These are phyloP conservation scores for Trichosporon ovoides DNA, from an alignment of 1,284 basidiomycete genomes.

Conservation along the genomic window DNA sequence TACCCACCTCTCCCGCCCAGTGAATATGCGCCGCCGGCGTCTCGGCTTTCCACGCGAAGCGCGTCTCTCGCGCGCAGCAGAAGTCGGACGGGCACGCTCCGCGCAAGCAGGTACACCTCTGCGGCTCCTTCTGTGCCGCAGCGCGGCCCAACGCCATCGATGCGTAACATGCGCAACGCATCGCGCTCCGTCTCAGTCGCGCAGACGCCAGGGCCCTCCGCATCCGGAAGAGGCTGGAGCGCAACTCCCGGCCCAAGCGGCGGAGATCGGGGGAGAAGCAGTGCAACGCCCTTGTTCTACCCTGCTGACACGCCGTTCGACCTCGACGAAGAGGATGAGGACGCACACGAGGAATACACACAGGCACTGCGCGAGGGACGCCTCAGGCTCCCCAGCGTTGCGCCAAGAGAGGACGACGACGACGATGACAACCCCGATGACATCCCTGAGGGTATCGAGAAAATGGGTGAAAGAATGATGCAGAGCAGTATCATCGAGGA, in stretches of 20 bases:
- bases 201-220: slow-evolving; percentile 13
- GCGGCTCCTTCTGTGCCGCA: slow-evolving; percentile 29
- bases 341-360: slow-evolving; percentile 42
- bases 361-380: slow-evolving; percentile 36
- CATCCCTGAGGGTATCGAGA: slow-evolving; percentile 38
- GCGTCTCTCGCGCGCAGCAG: slow-evolving; percentile 32
- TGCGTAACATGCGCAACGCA: slow-evolving; percentile 41
- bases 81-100: slow-evolving; percentile 28
- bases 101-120: slow-evolving; percentile 31
- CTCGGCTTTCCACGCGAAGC: slow-evolving; percentile 40
- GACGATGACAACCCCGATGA: slow-evolving; percentile 46
- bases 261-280: not conserved
- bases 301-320: slow-evolving; percentile 41
- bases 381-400: slow-evolving; percentile 35
- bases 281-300: slow-evolving; percentile 39
- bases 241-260: slow-evolving; percentile 3
- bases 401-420: slow-evolving; percentile 33
- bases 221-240: slow-evolving; percentile 13
- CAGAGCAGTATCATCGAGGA: slow-evolving; percentile 42
- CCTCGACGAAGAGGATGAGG: slow-evolving; percentile 45
- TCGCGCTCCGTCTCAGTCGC: slow-evolving; percentile 31
- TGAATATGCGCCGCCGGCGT: slow-evolving; percentile 42
- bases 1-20: slow-evolving; percentile 40
- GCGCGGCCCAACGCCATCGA: not conserved
- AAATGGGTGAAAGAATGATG: slow-evolving; percentile 39